Evolutionary conservation across 2,329 filamentous ascomycete genomes (phyloP).

Genomic region (Fusarium fracticaudum): DNA sequence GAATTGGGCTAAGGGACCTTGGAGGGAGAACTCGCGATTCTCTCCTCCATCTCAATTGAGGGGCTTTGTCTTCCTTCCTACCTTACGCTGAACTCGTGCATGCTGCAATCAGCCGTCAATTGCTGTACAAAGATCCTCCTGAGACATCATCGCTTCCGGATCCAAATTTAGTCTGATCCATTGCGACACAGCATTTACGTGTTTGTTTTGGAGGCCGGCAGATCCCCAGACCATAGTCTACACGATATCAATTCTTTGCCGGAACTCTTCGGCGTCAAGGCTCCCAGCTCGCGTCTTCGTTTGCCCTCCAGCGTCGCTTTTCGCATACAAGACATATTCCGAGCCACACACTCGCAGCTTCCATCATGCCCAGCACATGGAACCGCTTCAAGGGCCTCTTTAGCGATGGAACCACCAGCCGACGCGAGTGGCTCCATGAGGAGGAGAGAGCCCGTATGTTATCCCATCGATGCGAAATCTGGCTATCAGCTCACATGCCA

Average conservation of each 20-base stretch:
- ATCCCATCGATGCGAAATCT: background rate
- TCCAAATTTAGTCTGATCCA: constrained; percentile 15
- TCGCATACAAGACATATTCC: background rate
- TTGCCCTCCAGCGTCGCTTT: background rate
- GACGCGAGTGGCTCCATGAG: constrained; percentile 53
- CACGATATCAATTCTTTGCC: constrained; percentile 3
- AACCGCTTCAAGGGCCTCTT: constrained; percentile 46
- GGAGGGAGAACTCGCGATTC: background rate
- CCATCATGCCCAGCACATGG: constrained; percentile 42
- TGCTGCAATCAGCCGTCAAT: constrained; percentile 34
- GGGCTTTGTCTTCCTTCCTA: background rate
- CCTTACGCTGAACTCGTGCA: constrained; percentile 6
- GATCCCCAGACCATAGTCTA: background rate
- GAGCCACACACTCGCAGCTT: constrained; percentile 10
- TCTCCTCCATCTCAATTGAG: background rate
- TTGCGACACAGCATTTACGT: constrained; percentile 26
- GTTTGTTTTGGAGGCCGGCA: constrained; percentile 2
- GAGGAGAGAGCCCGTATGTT: constrained; percentile 57
- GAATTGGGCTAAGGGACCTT: background rate
- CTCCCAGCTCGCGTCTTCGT: background rate
- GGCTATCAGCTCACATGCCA: background rate
- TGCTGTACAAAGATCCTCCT: constrained; percentile 23
- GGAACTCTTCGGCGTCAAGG: background rate
- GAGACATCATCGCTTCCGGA: constrained; percentile 30
- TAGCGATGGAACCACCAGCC: constrained; percentile 36